Evolutionary conservation across 805 yeast species (phyloP).

Genomic region (Candida morakotiae): DNA sequence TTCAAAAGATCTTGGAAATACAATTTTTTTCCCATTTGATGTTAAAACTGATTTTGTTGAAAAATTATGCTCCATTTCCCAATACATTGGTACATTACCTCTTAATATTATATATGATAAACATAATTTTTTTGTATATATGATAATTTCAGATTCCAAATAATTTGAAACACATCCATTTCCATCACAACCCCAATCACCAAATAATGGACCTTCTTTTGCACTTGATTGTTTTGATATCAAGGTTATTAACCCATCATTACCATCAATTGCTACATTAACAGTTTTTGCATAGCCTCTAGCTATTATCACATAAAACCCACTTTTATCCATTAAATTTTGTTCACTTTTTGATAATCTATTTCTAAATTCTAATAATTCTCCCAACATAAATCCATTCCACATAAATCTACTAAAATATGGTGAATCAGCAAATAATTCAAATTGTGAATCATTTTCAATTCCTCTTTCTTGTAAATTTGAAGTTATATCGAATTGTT

Average conservation of each 20-base stretch:
- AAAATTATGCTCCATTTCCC: conserved; percentile 48
- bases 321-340: conserved; percentile 39
- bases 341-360: conserved; percentile 39
- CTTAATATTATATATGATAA: conserved; percentile 43
- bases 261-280: conserved; percentile 27
- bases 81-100: conserved; percentile 54
- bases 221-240: conserved; percentile 50
- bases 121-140: conserved; percentile 38
- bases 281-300: conserved; percentile 51
- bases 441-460: conserved; percentile 12
- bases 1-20: conserved; percentile 49
- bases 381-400: conserved; percentile 46
- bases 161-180: conserved; percentile 50
- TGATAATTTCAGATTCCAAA: conserved; percentile 48
- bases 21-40: conserved; percentile 35
- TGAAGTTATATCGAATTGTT: conserved; percentile 43
- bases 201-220: conserved; percentile 48
- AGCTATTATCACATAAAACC: conserved; percentile 44
- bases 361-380: conserved; percentile 43
- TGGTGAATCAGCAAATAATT: conserved; percentile 30
- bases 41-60: conserved; percentile 28
- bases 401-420: conserved; percentile 46
- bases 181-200: conserved; percentile 57
- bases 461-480: conserved; percentile 43
- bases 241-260: conserved; percentile 41